phyloP scores from a whole-genome alignment of 257 asterid species.

The Solanum rostratum region DNA sequence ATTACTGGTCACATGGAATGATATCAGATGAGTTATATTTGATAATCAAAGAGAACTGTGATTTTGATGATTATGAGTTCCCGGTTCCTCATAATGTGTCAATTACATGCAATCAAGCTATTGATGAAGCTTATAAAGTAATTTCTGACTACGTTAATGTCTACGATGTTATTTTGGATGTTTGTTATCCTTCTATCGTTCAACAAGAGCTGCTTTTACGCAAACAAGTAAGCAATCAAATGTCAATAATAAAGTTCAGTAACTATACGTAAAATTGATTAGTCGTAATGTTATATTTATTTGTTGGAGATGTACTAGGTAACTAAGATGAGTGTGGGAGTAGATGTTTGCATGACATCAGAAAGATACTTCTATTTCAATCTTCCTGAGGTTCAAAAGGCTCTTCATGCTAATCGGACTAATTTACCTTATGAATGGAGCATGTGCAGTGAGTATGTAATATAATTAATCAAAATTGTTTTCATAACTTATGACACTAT shows the following conservation, averaged over 20 bases:
- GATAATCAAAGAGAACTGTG: conserved; percentile 38
- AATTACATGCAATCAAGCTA: conserved; percentile 25
- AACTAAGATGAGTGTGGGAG: conserved; percentile 33
- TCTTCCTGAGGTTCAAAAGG: conserved; percentile 63
- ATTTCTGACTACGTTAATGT: conserved; percentile 28
- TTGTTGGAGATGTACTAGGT: conserved; percentile 9
- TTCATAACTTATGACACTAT: background rate
- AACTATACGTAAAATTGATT: background rate
- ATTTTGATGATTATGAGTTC: conserved; percentile 26
- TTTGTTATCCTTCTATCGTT: conserved; percentile 48
- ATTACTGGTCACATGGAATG: conserved; percentile 72
- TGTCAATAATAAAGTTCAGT: background rate
- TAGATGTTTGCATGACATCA: conserved; percentile 54
- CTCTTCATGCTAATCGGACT: conserved; percentile 67
- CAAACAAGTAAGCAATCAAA: conserved; percentile 22
- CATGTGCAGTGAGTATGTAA: conserved; percentile 54
- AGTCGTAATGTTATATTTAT: background rate
- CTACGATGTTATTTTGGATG: conserved; percentile 68
- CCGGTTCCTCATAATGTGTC: conserved; percentile 21
- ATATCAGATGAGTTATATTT: conserved; percentile 49
- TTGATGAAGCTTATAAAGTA: conserved; percentile 13
- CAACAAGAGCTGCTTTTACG: conserved; percentile 37
- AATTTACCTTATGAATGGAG: conserved; percentile 48
- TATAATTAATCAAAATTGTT: background rate
- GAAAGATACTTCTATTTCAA: conserved; percentile 50